Base-by-base conservation (phyloP, 768 basidiomycete genomes). In the Clavulina sp. region DNA sequence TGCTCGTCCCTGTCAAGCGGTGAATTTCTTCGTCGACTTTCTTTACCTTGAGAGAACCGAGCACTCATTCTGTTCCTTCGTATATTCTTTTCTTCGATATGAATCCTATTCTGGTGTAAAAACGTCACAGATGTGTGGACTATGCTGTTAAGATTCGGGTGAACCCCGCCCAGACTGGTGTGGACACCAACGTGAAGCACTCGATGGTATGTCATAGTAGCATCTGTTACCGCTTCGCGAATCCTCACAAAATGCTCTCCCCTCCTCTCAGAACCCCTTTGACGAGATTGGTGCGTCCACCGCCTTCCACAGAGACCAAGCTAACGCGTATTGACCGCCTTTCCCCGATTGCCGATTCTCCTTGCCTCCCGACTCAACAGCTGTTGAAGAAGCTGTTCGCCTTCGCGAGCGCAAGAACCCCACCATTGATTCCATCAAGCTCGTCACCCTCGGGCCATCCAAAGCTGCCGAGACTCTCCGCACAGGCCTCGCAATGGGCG, bases 81-180 rank as follows among this genome's bases (percentile, higher is more conserved):
- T 30, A 24, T 18, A 19, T n/a, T 47, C 23, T 18, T 21, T 44
- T 38, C 24, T 19, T 18, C 24, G 21, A 32, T 13, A n/a, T n/a
- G n/a, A n/a, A n/a, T n/a, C n/a, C n/a, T n/a, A n/a, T n/a, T n/a
- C n/a, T n/a, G n/a, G n/a, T n/a, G n/a, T n/a, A n/a, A n/a, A n/a
- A 5, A n/a, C 7, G n/a, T 50, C 49, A 28, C 56, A 95, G 87
- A 56, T 80, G 85, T 49, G 84, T 99, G 49, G 95, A 97, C 69
- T 99, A 86, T 78, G 84, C 89, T 3, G 89, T 93, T 67, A 97
- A 96, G 73, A 95, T 99, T 69, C 84, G 93, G 49, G 88, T 99
- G 48, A 93, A 93, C 63, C 77, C 89, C 4, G 80, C 84, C 57
- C 88, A 95, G 62, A 95, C 89, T 32, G 95, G 91, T 13, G 78